Conservation (phyloP, 1,284 basidiomycete genomes). For the Irpex sp. region DNA sequence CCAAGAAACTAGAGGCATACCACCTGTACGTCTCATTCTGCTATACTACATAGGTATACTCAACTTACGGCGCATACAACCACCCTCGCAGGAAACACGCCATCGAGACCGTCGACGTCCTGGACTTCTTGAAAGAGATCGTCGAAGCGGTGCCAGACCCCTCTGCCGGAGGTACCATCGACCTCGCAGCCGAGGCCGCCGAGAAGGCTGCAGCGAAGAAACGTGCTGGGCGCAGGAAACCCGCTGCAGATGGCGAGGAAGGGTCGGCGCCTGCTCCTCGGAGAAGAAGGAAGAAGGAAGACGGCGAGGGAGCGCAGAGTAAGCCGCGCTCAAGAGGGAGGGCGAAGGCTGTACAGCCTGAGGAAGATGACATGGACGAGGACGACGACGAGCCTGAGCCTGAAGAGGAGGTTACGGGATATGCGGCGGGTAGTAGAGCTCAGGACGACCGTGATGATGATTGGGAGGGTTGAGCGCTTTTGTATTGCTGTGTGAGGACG, state of each 20-base stretch:
- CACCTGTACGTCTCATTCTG: conserved; percentile 74
- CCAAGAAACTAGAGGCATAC: conserved; percentile 91
- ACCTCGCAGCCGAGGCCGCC: conserved; percentile 56
- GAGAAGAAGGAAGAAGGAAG: conserved; percentile 26
- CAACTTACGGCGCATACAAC: no score
- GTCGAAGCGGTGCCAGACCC: conserved; percentile 91
- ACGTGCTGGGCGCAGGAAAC: conserved; percentile 50
- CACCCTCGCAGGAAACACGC: conserved; percentile 78
- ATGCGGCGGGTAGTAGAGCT: conserved; percentile 8
- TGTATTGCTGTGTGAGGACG: not conserved
- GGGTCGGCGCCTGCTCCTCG: conserved; percentile 22
- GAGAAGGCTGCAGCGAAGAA: conserved; percentile 53
- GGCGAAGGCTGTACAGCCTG: conserved; percentile 15
- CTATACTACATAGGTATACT: not conserved
- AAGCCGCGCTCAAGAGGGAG: conserved; percentile 7
- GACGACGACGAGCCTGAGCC: conserved; percentile 14
- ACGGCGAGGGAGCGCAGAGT: conserved; percentile 23
- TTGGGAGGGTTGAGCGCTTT: conserved; percentile 16
- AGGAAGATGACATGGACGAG: conserved; percentile 20
- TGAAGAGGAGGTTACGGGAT: conserved; percentile 17
- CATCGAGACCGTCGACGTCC: conserved; percentile 83
- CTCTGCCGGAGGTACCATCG: conserved; percentile 73
- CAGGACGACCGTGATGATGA: conserved; percentile 19
- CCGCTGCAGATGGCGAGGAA: conserved; percentile 28
- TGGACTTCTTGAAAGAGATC: conserved; percentile 96